A percentile compares a stretch with the other conserved stretches of the same genome.
Evolutionary conservation across 495 filamentous ascomycete genomes (phyloP).

Genomic region (Penicillium macrosclerotiorum): DNA sequence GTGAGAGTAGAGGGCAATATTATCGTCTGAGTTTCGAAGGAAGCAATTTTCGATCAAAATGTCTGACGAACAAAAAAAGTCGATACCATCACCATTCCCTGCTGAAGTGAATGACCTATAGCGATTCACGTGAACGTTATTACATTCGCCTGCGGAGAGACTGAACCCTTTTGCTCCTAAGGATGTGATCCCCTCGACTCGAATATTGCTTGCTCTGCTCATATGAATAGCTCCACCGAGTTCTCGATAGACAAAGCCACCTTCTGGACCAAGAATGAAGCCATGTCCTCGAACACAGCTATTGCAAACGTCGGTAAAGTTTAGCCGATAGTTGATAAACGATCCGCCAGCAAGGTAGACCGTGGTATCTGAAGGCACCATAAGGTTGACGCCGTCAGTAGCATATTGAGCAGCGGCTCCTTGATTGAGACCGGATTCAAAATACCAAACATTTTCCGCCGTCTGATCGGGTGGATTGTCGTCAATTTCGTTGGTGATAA

Average conservation of each 20-base stretch:
- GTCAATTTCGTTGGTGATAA: conserved; percentile 14
- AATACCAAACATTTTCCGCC: conserved; percentile 16
- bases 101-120: conserved; percentile 12
- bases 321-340: conserved; percentile 7
- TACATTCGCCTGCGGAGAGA: conserved; percentile 8
- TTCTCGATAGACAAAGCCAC: neutral
- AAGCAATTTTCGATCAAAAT: conserved; percentile 8
- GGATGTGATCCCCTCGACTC: conserved; percentile 3
- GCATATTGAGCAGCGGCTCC: neutral
- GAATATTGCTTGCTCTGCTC: conserved; percentile 7
- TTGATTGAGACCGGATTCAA: conserved; percentile 19
- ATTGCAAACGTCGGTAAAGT: conserved; percentile 15
- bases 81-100: conserved; percentile 17
- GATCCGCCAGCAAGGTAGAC: conserved; percentile 20
- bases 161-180: conserved; percentile 9
- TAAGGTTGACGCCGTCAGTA: conserved; percentile 5
- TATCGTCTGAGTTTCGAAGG: conserved; percentile 19
- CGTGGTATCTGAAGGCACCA: conserved; percentile 16
- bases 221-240: conserved; percentile 11
- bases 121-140: neutral
- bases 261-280: conserved; percentile 8
- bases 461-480: conserved; percentile 1
- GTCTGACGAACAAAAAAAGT: conserved; percentile 13
- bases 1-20: conserved; percentile 14
- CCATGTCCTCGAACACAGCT: conserved; percentile 17